These are phyloP conservation scores for Magnolia sinica DNA, from an alignment of 164 flowering plant species.

Conservation along the genomic window DNA sequence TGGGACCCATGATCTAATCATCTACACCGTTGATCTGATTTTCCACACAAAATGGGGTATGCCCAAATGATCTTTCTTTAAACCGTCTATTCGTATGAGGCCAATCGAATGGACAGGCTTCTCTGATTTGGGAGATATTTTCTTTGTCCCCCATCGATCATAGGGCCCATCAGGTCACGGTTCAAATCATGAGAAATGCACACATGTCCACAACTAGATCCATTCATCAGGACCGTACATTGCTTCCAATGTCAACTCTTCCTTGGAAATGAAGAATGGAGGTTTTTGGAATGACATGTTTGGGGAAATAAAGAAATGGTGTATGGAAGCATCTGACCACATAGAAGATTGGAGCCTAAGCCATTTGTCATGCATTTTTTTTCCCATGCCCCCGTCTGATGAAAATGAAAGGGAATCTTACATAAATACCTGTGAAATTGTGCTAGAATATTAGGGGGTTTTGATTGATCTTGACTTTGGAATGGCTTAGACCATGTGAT, in stretches of 20 bases:
- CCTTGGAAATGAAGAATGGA: conserved; percentile 21
- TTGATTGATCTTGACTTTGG: not conserved
- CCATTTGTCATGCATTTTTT: not conserved
- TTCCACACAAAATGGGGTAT: not conserved
- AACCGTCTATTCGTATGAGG: not conserved
- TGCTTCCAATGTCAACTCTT: not conserved
- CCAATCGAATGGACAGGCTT: not conserved
- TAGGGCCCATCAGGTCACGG: not conserved
- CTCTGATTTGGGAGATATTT: not conserved
- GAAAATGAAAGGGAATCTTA: not conserved
- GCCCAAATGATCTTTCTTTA: not conserved
- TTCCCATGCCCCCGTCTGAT: not conserved
- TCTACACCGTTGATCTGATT: not conserved
- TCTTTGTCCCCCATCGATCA: not conserved
- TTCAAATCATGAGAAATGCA: not conserved
- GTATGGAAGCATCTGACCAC: not conserved
- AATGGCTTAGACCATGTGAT: not conserved
- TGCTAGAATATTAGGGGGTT: not conserved
- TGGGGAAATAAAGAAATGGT: not conserved
- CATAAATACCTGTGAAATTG: not conserved
- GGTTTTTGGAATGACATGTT: too few species aligned
- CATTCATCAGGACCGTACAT: not conserved
- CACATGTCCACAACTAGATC: not conserved
- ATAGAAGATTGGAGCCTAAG: not conserved
- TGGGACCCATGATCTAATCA: not conserved